Percentiles rank a stretch among this genome's conserved stretches.
Evolutionary conservation across 495 filamentous ascomycete genomes (phyloP).

Genomic region (Corynascus novoguineensis): DNA sequence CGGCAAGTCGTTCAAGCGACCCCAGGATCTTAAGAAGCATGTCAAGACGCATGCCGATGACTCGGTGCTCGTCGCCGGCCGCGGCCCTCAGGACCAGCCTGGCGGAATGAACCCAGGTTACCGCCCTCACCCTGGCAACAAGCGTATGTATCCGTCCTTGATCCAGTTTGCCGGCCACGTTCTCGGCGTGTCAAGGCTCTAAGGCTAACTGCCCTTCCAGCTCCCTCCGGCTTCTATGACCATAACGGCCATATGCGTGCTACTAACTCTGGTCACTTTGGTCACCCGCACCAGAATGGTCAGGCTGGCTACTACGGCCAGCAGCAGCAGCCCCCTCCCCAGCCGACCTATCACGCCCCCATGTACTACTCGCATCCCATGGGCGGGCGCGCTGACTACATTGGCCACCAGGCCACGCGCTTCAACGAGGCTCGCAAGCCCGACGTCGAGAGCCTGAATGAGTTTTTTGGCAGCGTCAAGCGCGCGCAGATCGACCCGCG

Average conservation of each 20-base stretch:
- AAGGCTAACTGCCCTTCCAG: conserved; percentile 48
- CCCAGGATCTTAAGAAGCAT: conserved; percentile 98
- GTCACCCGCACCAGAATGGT: conserved; percentile 45
- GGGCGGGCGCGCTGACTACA: conserved; percentile 43
- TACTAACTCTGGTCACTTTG: conserved; percentile 46
- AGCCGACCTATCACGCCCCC: conserved; percentile 48
- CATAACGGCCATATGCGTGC: conserved; percentile 53
- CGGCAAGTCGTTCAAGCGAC: conserved; percentile 97
- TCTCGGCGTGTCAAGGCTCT: conserved; percentile 12
- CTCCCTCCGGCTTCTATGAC: conserved; percentile 52
- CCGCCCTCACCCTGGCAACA: conserved; percentile 41
- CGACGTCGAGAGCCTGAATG: conserved; percentile 79
- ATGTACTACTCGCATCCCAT: conserved; percentile 62
- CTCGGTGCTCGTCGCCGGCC: conserved; percentile 71
- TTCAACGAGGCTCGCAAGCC: conserved; percentile 68
- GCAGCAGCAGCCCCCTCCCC: conserved; percentile 58
- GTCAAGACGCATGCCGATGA: conserved; percentile 99
- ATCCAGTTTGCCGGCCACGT: conserved; percentile 4
- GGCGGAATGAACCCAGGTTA: conserved; percentile 56
- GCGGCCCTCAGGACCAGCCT: conserved; percentile 64
- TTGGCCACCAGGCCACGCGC: conserved; percentile 47
- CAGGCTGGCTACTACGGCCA: conserved; percentile 51
- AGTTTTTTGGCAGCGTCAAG: conserved; percentile 90
- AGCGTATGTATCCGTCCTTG: conserved; percentile 45
- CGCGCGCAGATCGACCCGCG: conserved; percentile 79